phyloP scores from a whole-genome alignment of 2,329 filamentous ascomycete species.

The Oidium heveae region DNA sequence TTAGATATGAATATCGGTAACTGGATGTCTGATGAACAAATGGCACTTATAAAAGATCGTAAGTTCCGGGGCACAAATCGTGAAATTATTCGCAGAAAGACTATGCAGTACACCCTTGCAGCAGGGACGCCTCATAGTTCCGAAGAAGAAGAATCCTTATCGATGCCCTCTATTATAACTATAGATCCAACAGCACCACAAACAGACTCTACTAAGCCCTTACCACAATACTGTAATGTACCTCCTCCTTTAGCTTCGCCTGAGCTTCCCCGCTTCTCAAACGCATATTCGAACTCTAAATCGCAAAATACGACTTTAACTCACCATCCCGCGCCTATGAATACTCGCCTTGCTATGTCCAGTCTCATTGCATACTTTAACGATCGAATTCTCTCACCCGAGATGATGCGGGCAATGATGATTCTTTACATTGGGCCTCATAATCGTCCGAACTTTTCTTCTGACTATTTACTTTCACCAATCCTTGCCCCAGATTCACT shows the following conservation, averaged over 20 bases:
- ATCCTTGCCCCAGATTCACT: conserved; percentile 69
- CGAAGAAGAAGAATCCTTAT: conserved; percentile 28
- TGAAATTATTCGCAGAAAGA: conserved; percentile 59
- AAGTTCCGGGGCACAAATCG: conserved; percentile 53
- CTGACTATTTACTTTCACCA: conserved; percentile 75
- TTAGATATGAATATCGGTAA: conserved; percentile 95
- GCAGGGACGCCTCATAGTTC: conserved; percentile 65
- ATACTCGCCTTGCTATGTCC: conserved; percentile 74
- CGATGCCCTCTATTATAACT: conserved; percentile 7
- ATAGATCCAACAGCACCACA: background rate
- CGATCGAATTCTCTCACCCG: conserved; percentile 76
- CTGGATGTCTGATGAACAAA: conserved; percentile 98
- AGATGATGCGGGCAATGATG: conserved; percentile 99
- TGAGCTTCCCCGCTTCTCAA: conserved; percentile 4
- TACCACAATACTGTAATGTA: conserved; percentile 8
- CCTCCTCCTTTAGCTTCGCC: background rate
- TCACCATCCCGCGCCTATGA: conserved; percentile 32
- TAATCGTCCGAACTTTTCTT: conserved; percentile 74
- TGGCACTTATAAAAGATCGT: conserved; percentile 74
- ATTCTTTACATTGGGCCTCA: conserved; percentile 90
- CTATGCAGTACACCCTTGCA: conserved; percentile 63
- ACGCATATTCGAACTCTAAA: background rate
- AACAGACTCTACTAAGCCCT: conserved; percentile 6
- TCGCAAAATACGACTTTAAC: conserved; percentile 13
- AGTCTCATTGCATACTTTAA: conserved; percentile 98